These are phyloP conservation scores for Euphorbia corollata DNA, from an alignment of 441 rosid species.

Conservation along the genomic window DNA sequence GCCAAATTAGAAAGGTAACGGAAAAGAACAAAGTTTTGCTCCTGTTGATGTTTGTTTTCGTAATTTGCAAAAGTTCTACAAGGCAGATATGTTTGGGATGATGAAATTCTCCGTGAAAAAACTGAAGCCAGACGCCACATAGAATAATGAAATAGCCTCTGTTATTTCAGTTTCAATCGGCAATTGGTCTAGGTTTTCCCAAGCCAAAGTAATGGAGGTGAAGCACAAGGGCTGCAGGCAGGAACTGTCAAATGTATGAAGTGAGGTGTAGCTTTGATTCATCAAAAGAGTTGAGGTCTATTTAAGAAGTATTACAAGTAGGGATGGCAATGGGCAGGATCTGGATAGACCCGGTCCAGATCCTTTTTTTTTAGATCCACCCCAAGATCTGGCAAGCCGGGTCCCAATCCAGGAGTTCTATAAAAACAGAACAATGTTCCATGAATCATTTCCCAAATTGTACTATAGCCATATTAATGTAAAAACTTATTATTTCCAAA, in stretches of 20 bases:
- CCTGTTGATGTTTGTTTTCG: not conserved
- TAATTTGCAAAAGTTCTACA: not conserved
- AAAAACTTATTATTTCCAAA: not conserved
- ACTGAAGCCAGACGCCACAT: slow-evolving; percentile 12
- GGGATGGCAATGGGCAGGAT: too few relatives aligned
- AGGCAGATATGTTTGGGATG: not conserved
- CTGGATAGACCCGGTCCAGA: too few relatives aligned
- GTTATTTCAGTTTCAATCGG: not conserved
- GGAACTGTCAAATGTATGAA: too few relatives aligned
- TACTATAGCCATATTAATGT: not conserved
- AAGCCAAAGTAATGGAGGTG: too few relatives aligned
- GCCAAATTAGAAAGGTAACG: slow-evolving; percentile 33
- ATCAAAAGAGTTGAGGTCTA: too few relatives aligned
- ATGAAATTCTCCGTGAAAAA: not conserved
- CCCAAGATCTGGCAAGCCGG: too few relatives aligned
- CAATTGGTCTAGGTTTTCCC: not conserved
- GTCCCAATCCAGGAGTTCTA: not conserved
- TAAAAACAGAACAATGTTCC: not conserved
- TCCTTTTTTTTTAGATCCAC: too few relatives aligned
- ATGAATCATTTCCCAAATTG: not conserved
- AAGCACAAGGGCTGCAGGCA: too few relatives aligned
- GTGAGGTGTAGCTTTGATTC: too few relatives aligned
- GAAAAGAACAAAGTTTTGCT: slow-evolving; percentile 1
- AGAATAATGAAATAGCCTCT: not conserved
- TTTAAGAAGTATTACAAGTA: too few relatives aligned